Evolutionary conservation across 2,329 filamentous ascomycete genomes (phyloP).

Genomic region (Ceratocystiopsis sp.): DNA sequence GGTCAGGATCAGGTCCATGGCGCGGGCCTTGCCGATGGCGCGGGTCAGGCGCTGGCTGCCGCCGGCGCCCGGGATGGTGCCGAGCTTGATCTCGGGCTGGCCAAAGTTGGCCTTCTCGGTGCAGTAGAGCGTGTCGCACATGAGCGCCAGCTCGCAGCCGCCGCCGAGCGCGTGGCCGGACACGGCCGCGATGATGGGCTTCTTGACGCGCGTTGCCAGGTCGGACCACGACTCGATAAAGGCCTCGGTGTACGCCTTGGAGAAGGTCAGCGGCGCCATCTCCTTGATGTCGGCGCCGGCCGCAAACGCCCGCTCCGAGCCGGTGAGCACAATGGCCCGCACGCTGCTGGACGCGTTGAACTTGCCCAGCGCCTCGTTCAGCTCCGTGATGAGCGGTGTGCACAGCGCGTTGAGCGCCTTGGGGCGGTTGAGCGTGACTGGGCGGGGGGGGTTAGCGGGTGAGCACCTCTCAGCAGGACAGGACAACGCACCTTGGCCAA

Average conservation of each 20-base stretch:
- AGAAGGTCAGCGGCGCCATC: conserved; percentile 86
- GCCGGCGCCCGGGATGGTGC: conserved; percentile 79
- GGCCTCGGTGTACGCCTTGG: conserved; percentile 68
- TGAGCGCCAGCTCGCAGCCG: conserved; percentile 91
- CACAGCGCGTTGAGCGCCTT: conserved; percentile 91
- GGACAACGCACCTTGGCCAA: conserved; percentile 56
- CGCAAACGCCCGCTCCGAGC: conserved; percentile 78
- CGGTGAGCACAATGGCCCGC: conserved; percentile 69
- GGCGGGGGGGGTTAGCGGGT: not conserved
- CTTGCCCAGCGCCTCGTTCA: conserved; percentile 59
- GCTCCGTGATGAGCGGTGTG: conserved; percentile 76
- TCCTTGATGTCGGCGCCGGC: conserved; percentile 98
- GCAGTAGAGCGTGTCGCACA: conserved; percentile 86
- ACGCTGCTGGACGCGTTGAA: conserved; percentile 56
- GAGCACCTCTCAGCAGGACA: not conserved
- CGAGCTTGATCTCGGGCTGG: conserved; percentile 93
- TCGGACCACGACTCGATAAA: conserved; percentile 95
- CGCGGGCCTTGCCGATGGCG: conserved; percentile 66
- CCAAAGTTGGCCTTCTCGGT: conserved; percentile 77
- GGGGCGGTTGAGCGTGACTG: conserved; percentile 85
- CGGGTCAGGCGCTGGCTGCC: conserved; percentile 77
- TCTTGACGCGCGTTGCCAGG: conserved; percentile 70
- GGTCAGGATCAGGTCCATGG: conserved; percentile 84
- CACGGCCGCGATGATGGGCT: conserved; percentile 85
- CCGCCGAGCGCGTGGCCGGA: conserved; percentile 90